Evolutionary conservation across 495 filamentous ascomycete genomes (phyloP), one percentile per base, ranked within the genome.

Genomic region (Platismatia glauca): DNA sequence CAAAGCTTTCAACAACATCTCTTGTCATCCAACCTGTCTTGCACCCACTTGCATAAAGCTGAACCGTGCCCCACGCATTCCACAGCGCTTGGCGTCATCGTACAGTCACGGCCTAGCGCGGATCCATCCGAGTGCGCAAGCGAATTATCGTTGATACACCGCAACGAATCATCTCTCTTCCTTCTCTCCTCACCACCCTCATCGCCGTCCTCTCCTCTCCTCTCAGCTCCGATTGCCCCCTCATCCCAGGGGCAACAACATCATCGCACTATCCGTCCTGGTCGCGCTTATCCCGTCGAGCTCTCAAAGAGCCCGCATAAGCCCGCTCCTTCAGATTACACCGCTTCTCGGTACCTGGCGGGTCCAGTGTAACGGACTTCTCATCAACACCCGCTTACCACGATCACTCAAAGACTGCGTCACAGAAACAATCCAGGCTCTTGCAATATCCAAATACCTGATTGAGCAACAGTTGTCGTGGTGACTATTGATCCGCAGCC

Each of bases 151-250:
- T 44, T 33, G 60, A 62, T 56, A 56, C 60, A 57, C 50, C 60
- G 60, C 52, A 69, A 70, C 71, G 69, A 71, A 68, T 74, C 71
- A 69, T 70, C 56, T 62, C 38, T 64, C 64, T 65, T 68, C 64
- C 70, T 67, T 71, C 68, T 61, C 57, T 57, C 62, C 52, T 69
- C 61, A 33, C 64, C 43, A 35, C 43, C 4, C 31, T 64, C 60
- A 52, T 56, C 61, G 50, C 64, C 61, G 52, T 58, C 50, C n/a
- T n/a, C n/a, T n/a, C 48, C 62, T 53, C 55, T 44, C 59, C 37
- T 62, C 41, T n/a, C 34, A 27, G 6, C 53, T 39, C 53, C 37
- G 44, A 43, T 66, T 34, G 61, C 29, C 33, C 37, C 39, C 18
- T 43, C 44, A 43, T 34, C 55, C 34, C 16, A 48, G n/a, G 43